These are phyloP conservation scores for Fusarium stilboides DNA, from an alignment of 2,329 filamentous ascomycete genomes.

Conservation along the genomic window DNA sequence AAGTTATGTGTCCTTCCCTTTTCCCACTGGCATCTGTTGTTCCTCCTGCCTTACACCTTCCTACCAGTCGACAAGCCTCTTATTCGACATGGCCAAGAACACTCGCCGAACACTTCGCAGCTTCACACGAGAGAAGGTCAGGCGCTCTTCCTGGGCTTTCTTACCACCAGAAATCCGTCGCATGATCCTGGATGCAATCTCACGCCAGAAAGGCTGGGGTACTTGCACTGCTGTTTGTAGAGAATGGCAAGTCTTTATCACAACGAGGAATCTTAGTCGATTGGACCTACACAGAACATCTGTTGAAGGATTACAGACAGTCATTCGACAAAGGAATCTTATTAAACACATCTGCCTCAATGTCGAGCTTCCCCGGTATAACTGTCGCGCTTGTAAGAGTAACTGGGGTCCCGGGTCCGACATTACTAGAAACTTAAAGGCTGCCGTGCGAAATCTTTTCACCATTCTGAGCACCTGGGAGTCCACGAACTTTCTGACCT, in stretches of 20 bases:
- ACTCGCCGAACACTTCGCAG: neutral
- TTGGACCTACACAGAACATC: neutral
- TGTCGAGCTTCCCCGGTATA: neutral
- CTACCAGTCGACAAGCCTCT: neutral
- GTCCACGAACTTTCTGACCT: neutral
- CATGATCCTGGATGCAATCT: neutral
- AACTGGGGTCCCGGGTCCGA: too few relatives aligned
- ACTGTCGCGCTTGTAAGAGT: neutral
- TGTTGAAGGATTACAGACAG: neutral
- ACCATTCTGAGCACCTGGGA: neutral
- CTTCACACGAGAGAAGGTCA: neutral
- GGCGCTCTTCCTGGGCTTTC: neutral
- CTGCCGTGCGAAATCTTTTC: neutral
- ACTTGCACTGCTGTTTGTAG: neutral
- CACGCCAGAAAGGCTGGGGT: neutral
- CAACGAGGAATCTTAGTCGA: neutral
- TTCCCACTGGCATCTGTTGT: neutral
- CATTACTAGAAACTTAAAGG: too few relatives aligned
- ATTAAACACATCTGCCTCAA: slow-evolving; percentile 1
- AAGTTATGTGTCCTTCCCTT: too few relatives aligned
- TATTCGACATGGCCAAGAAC: too few relatives aligned
- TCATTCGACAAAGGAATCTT: neutral
- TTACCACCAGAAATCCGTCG: neutral
- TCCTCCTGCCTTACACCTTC: neutral
- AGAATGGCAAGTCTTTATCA: slow-evolving; percentile 3